Evolutionary conservation across 2,329 filamentous ascomycete genomes (phyloP), one percentile per base, ranked within the genome.

Genomic region (Pseudogymnoascus sp.): DNA sequence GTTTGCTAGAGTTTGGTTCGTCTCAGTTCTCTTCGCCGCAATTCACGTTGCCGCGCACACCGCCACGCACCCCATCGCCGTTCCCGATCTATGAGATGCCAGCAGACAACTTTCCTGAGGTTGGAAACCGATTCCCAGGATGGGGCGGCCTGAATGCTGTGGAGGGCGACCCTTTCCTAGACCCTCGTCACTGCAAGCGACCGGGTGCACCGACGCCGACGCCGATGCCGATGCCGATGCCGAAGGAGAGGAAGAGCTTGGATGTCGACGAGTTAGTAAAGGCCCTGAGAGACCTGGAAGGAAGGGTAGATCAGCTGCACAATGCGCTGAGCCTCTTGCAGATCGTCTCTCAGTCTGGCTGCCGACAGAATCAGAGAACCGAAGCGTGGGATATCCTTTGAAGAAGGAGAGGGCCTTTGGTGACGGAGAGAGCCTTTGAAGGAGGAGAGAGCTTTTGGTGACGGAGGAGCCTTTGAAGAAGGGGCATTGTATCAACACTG

Each of bases 401-500:
- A 56, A 31, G 8, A 11, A 12, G 8, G 25, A 18, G 50, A 53
- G 23, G 5, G 31, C 10, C 28, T 33, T 56, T 56, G 28, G 31
- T 3, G 8, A 16, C 5, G 4, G 25, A 18, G 50, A 47, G 23
- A 10, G 10, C 10, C 28, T 33, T 35, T 56, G 28, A 53, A 31
- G 3, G 5, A 16, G 14, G 8, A 11, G 25, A 6, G 50, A 50
- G 23, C n/a, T n/a, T 33, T 56, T 56, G 28, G 31, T 3, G 8
- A 16, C 5, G 4, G 25, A 18, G 50, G 23, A 10, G 10, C 10
- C 28, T 1, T 11, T 33, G 28, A 56, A 31, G 8, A 16, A 31
- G n/a, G 25, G 14, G 50, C 16, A 56, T 56, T 56, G 50, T 56
- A 56, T 14, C 50, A 56, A 56, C 50, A 56, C 50, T 16, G 60